Base-by-base conservation (phyloP, 768 basidiomycete genomes). In the Tulasnella sp. region DNA sequence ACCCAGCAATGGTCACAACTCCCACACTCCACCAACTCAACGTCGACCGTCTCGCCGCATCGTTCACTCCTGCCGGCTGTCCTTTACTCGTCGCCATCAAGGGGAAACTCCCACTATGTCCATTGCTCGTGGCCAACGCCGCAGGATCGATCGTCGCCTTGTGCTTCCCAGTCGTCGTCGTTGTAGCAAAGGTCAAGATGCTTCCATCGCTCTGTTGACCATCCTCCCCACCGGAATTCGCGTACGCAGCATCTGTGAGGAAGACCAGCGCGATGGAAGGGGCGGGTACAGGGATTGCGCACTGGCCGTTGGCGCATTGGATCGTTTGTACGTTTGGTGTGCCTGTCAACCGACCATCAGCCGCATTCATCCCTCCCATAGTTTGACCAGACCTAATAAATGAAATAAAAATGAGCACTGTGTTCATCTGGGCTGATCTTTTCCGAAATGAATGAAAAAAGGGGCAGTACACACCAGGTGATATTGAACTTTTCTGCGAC, bases 161-260 rank as follows among this genome's bases (percentile, higher is more conserved):
- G 26, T 27, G 19, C n/a, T 41, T 59, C 13, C 50, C 32, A 1
- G 50, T 17, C 26, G 27, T 51, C 2, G 2, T 9, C 2, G 58
- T 51, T 30, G 58, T 59, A n/a, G 72, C 69, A 27, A 59, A 59
- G 1, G 58, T 51, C 47, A 59, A 32, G 27, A 23, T 51, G 29
- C 19, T 10, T 23, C 34, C 38, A 41, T 26, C 19, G 17, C 8
- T 21, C n/a, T 21, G 23, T 24, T 23, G 52, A 29, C 17, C 38
- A 19, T 34, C n/a, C 15, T 56, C 45, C 26, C 26, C n/a, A 32
- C 30, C 24, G 5, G 59, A 60, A 29, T 43, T 53, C 29, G 30
- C 34, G 19, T 41, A 44, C 10, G 50, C 58, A 19, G 42, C 41
- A 30, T 59, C 58, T n/a, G 15, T 56, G 34, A 61, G 48, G 59